Conservation (phyloP, 768 basidiomycete genomes). For the Rubroboletus pulcherrimus region DNA sequence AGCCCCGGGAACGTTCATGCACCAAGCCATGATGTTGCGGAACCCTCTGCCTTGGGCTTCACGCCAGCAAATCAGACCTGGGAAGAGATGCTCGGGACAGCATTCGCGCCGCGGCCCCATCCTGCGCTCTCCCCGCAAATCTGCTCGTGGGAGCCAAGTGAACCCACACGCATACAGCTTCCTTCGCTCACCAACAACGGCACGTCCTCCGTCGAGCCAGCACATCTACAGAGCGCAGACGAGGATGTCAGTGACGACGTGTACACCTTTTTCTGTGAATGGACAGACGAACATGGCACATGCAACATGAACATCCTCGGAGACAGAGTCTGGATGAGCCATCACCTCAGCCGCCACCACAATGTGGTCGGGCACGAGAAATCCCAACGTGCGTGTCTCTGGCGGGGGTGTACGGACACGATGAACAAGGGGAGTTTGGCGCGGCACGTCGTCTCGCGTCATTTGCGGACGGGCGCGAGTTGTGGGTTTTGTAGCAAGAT, state of each 20-base stretch:
- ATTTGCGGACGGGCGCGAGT: constrained; percentile 17
- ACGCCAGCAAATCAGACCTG: constrained; percentile 1
- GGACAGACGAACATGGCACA: constrained; percentile 17
- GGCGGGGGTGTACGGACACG: constrained; percentile 21
- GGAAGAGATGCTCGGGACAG: constrained; percentile 1
- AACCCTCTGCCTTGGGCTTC: background rate
- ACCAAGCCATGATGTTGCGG: background rate
- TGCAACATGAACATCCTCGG: constrained; percentile 21
- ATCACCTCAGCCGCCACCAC: constrained; percentile 21
- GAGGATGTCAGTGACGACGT: constrained; percentile 8
- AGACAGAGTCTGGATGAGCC: constrained; percentile 22
- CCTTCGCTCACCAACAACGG: background rate
- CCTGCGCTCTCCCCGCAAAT: background rate
- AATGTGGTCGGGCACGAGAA: constrained; percentile 20
- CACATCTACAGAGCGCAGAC: background rate
- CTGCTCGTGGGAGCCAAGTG: background rate
- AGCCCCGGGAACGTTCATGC: background rate
- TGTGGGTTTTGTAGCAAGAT: constrained; percentile 24
- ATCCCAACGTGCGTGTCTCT: constrained; percentile 13
- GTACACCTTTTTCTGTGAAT: constrained; percentile 14
- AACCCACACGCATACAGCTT: background rate
- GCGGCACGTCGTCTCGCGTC: constrained; percentile 24
- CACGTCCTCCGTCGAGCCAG: background rate
- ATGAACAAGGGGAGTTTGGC: constrained; percentile 28
- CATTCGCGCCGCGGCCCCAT: background rate